Conservation (phyloP, 164 flowering plant genomes). For the Stephania yunnanensis region DNA sequence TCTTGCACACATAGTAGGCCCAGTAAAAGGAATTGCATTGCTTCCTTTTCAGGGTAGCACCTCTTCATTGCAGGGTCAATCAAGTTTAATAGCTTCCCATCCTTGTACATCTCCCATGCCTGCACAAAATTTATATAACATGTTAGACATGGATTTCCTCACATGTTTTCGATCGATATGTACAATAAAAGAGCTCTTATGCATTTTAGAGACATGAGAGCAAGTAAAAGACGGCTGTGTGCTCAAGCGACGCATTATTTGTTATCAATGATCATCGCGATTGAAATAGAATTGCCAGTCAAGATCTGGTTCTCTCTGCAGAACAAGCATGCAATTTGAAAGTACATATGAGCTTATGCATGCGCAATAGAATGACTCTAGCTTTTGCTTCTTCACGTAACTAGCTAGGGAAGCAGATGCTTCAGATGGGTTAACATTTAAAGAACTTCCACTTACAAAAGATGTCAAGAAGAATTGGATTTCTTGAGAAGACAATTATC, state of each 20-base stretch:
- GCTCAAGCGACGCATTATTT: no score
- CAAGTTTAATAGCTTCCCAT: slow-evolving; percentile 24
- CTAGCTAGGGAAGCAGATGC: not conserved
- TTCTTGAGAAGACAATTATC: no score
- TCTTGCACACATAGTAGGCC: slow-evolving; percentile 71
- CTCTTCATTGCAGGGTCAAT: slow-evolving; percentile 41
- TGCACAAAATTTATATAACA: slow-evolving; percentile 23
- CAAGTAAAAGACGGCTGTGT: no score
- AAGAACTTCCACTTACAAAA: no score
- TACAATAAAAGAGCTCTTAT: no score
- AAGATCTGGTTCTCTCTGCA: no score
- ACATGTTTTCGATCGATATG: no score
- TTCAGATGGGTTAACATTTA: not conserved
- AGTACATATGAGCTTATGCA: not conserved
- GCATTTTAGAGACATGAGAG: no score
- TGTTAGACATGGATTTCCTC: no score
- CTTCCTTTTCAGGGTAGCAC: slow-evolving; percentile 43
- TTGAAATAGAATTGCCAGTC: no score
- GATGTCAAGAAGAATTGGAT: not conserved
- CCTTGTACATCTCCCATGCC: slow-evolving; percentile 57
- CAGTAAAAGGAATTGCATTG: slow-evolving; percentile 40
- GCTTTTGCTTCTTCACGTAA: not conserved
- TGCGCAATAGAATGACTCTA: not conserved
- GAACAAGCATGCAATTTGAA: no score
- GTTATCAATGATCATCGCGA: no score